phyloP scores from a whole-genome alignment of 306 rosid genomes.

The Trifolium fragiferum region DNA sequence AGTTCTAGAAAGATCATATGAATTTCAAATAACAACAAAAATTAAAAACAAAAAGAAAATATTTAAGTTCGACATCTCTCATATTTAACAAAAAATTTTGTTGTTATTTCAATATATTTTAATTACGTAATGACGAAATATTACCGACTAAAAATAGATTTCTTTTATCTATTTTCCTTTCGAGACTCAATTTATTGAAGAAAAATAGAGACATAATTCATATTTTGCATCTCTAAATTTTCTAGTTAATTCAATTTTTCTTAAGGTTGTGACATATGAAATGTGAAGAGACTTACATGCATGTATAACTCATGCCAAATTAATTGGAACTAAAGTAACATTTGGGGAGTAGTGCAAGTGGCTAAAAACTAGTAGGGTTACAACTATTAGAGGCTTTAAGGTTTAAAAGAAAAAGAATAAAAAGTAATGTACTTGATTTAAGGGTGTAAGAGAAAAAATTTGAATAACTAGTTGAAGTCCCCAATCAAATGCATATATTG shows the following conservation, averaged over 20 bases:
- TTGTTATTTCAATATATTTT: too few relatives aligned
- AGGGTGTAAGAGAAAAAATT: conserved; percentile 30
- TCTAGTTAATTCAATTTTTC: too few relatives aligned
- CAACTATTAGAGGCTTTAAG: conserved; percentile 23
- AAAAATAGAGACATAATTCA: neutral
- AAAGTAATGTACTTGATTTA: conserved; percentile 30
- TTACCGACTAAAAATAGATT: neutral
- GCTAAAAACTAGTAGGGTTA: conserved; percentile 35
- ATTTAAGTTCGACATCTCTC: too few relatives aligned
- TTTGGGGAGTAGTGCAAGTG: conserved; percentile 49
- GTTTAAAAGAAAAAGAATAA: conserved; percentile 37
- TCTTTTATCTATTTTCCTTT: neutral
- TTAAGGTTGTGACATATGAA: neutral
- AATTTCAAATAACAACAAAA: too few relatives aligned
- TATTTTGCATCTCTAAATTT: neutral
- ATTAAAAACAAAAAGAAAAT: too few relatives aligned
- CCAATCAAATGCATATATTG: conserved; percentile 50
- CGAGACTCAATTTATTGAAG: neutral
- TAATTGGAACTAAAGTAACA: conserved; percentile 35
- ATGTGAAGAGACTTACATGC: neutral
- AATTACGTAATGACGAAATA: neutral
- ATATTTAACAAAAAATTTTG: too few relatives aligned
- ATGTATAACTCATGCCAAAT: conserved; percentile 25
- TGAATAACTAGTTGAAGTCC: conserved; percentile 42
- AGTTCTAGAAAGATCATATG: too few relatives aligned